A percentile compares a stretch with the other conserved stretches of the same genome.
These are phyloP conservation scores for Brettanomyces custersianus DNA, from an alignment of 805 yeast species.

Conservation along the genomic window DNA sequence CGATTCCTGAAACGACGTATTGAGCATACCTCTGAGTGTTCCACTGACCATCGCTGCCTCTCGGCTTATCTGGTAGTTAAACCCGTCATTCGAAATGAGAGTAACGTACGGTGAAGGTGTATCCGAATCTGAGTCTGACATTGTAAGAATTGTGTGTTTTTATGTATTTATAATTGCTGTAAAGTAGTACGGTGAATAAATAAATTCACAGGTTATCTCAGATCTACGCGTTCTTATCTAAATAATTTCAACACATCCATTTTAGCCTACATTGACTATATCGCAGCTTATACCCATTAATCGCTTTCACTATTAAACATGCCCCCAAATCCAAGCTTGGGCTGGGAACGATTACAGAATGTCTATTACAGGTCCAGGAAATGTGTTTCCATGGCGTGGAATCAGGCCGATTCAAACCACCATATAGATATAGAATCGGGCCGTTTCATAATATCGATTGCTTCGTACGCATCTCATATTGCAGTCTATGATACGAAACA, in stretches of 20 bases:
- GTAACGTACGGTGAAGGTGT: constrained; percentile 37
- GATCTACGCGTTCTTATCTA: too few species aligned
- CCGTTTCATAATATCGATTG: constrained; percentile 38
- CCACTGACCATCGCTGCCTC: constrained; percentile 75
- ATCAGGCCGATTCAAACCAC: not conserved
- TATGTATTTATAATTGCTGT: too few species aligned
- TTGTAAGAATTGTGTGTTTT: constrained; percentile 1
- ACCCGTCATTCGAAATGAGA: constrained; percentile 66
- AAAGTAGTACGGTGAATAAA: not conserved
- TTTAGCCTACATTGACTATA: too few species aligned
- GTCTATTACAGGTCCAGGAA: constrained; percentile 57
- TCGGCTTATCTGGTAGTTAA: constrained; percentile 48
- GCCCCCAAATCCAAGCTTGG: constrained; percentile 23
- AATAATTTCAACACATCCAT: too few species aligned
- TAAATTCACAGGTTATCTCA: too few species aligned
- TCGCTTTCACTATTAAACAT: constrained; percentile 5
- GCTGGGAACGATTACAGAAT: constrained; percentile 73
- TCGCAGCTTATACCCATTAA: too few species aligned
- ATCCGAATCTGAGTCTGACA: constrained; percentile 16
- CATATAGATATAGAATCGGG: constrained; percentile 19
- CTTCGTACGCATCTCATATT: constrained; percentile 45
- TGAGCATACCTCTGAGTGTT: constrained; percentile 50
- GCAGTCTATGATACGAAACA: constrained; percentile 34
- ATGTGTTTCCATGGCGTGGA: constrained; percentile 33
- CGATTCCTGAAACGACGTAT: constrained; percentile 49